These are phyloP conservation scores for Hebeloma cylindrosporum DNA, from an alignment of 768 basidiomycete species.

Conservation along the genomic window DNA sequence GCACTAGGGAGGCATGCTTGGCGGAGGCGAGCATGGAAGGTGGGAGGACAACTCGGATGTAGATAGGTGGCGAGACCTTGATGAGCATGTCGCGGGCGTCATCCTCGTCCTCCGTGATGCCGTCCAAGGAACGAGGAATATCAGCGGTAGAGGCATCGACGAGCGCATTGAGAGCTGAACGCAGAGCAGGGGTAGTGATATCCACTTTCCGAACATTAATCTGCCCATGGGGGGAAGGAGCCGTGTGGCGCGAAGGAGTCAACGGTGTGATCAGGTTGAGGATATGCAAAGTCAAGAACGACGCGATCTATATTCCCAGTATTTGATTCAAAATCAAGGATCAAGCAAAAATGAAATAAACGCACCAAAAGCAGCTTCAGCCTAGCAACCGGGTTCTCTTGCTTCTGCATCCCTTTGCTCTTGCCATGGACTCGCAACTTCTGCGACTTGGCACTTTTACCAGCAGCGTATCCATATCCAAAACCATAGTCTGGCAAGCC, in stretches of 20 bases:
- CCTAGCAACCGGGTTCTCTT: slow-evolving; percentile 80
- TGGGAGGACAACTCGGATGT: slow-evolving; percentile 28
- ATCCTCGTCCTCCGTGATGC: slow-evolving; percentile 4
- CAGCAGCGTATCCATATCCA: slow-evolving; percentile 2
- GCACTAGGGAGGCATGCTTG: slow-evolving; percentile 1
- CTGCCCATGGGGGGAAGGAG: slow-evolving; percentile 18
- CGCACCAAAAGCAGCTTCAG: slow-evolving; percentile 85
- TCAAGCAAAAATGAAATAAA: slow-evolving; percentile 16
- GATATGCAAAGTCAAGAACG: slow-evolving; percentile 89
- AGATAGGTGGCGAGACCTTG: slow-evolving; percentile 25
- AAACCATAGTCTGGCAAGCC: slow-evolving; percentile 30
- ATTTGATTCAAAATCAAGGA: background rate
- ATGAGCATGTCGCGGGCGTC: slow-evolving; percentile 19
- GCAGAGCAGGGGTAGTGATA: slow-evolving; percentile 60
- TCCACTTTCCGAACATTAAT: slow-evolving; percentile 61
- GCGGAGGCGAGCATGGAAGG: slow-evolving; percentile 9
- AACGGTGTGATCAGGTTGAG: slow-evolving; percentile 93
- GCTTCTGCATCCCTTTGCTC: slow-evolving; percentile 40
- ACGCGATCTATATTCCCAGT: slow-evolving; percentile 59
- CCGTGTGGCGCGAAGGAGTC: slow-evolving; percentile 52
- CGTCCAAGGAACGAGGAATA: slow-evolving; percentile 13
- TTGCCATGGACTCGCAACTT: slow-evolving; percentile 11
- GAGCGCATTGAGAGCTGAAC: slow-evolving; percentile 57
- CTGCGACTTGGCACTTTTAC: slow-evolving; percentile 6
- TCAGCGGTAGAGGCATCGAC: slow-evolving; percentile 35